Percentiles rank a stretch among this genome's conserved stretches.
Conservation (phyloP, 345 rosid genomes). For the Geranium rotundifolium region DNA sequence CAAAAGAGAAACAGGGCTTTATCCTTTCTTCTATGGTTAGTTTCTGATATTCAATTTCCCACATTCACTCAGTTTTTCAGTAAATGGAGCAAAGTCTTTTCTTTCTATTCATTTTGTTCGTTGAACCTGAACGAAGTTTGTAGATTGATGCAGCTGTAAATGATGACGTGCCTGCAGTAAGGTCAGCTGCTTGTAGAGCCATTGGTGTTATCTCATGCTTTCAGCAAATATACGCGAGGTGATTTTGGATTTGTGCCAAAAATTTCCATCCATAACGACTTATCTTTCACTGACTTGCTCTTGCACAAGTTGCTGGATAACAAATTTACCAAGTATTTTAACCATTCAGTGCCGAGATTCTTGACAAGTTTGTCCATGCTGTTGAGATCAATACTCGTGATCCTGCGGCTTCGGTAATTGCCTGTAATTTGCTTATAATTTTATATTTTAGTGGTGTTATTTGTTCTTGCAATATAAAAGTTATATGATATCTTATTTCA, state of each 20-base stretch:
- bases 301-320: constrained; percentile 8
- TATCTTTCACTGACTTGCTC: constrained; percentile 5
- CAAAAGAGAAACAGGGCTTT: constrained; percentile 45
- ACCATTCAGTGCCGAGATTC: constrained; percentile 61
- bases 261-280: constrained; percentile 4
- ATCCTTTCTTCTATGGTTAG: constrained; percentile 62
- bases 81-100: background rate
- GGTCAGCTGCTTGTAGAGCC: constrained; percentile 95
- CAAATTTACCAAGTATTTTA: constrained; percentile 26
- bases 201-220: constrained; percentile 86
- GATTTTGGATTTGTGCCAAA: constrained; percentile 10
- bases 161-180: constrained; percentile 68
- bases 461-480: constrained; percentile 8
- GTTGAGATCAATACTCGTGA: constrained; percentile 60
- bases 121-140: constrained; percentile 12
- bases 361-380: constrained; percentile 60
- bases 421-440: constrained; percentile 4
- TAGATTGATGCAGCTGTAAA: constrained; percentile 56
- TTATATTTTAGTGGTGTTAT: constrained; percentile 6
- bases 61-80: constrained; percentile 5
- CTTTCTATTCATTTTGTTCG: constrained; percentile 9
- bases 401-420: constrained; percentile 59
- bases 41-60: constrained; percentile 7
- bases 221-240: constrained; percentile 60
- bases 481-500: constrained; percentile 23